Conservation (phyloP, 805 yeast species). For the Suhomyces canberraensis region DNA sequence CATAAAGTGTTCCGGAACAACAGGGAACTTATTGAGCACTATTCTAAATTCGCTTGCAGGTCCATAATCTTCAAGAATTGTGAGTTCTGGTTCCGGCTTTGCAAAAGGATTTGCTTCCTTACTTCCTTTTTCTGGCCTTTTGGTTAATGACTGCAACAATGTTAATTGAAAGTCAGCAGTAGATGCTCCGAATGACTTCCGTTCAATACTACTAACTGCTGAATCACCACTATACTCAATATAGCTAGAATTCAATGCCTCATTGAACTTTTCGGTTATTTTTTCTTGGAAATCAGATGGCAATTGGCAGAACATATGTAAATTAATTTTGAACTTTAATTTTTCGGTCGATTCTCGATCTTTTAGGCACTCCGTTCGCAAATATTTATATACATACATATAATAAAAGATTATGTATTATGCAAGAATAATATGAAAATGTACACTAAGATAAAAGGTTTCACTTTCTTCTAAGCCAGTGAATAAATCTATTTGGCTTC, state of each 20-base stretch:
- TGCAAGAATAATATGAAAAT: too few species aligned
- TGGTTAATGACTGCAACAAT: conserved; percentile 30
- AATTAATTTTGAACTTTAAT: too few species aligned
- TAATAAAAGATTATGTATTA: too few species aligned
- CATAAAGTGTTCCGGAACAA: conserved; percentile 74
- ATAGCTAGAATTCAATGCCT: conserved; percentile 45
- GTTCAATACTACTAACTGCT: conserved; percentile 28
- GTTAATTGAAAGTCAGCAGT: conserved; percentile 27
- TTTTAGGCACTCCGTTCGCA: too few species aligned
- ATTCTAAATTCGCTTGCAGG: conserved; percentile 52
- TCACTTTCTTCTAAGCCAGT: conserved; percentile 22
- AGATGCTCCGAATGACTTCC: conserved; percentile 12
- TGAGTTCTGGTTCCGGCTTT: conserved; percentile 72
- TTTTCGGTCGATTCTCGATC: too few species aligned
- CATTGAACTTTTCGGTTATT: conserved; percentile 40
- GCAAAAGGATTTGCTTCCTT: conserved; percentile 66
- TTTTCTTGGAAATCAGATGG: conserved; percentile 37
- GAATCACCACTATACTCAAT: conserved; percentile 53
- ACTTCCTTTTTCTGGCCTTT: conserved; percentile 40
- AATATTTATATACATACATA: too few species aligned
- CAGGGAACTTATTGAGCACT: conserved; percentile 84
- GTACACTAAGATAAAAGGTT: too few species aligned
- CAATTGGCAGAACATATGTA: conserved; percentile 21
- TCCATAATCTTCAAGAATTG: conserved; percentile 53
- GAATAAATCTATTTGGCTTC: conserved; percentile 17